A percentile compares a stretch with the other conserved stretches of the same genome.
Conservation (phyloP, 148 eudicot genomes). For the Amaranthus cruentus region DNA sequence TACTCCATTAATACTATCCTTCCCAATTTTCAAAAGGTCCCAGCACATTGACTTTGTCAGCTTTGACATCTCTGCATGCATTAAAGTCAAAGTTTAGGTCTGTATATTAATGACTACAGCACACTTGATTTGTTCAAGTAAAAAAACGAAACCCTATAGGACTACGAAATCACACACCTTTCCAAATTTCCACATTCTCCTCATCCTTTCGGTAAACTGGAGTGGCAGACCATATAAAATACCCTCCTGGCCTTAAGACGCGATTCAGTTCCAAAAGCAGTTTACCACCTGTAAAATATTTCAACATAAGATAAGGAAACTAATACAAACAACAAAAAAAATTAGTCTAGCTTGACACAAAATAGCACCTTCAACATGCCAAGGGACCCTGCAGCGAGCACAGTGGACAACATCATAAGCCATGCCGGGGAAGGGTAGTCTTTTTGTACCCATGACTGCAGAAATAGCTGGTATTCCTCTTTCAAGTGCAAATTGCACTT, state of each 20-base stretch:
- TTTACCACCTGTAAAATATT: conserved; percentile 51
- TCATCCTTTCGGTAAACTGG: conserved; percentile 56
- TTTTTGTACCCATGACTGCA: conserved; percentile 72
- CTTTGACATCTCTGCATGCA: conserved; percentile 46
- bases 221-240: conserved; percentile 82
- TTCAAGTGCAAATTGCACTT: conserved; percentile 77
- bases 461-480: conserved; percentile 73
- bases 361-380: conserved; percentile 68
- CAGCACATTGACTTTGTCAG: conserved; percentile 66
- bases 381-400: conserved; percentile 77
- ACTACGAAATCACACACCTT: conserved; percentile 29
- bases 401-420: conserved; percentile 72
- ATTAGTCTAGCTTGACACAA: neutral
- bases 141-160: neutral
- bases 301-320: neutral
- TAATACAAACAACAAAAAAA: neutral
- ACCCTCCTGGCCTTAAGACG: conserved; percentile 71
- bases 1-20: conserved; percentile 47
- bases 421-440: conserved; percentile 58
- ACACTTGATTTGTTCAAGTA: neutral
- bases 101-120: neutral
- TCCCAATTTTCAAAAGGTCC: conserved; percentile 45
- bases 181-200: conserved; percentile 59
- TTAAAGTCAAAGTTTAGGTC: neutral
- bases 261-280: conserved; percentile 72